phyloP scores from a whole-genome alignment of 257 asterid species.

The Solanum pinnatisectum region DNA sequence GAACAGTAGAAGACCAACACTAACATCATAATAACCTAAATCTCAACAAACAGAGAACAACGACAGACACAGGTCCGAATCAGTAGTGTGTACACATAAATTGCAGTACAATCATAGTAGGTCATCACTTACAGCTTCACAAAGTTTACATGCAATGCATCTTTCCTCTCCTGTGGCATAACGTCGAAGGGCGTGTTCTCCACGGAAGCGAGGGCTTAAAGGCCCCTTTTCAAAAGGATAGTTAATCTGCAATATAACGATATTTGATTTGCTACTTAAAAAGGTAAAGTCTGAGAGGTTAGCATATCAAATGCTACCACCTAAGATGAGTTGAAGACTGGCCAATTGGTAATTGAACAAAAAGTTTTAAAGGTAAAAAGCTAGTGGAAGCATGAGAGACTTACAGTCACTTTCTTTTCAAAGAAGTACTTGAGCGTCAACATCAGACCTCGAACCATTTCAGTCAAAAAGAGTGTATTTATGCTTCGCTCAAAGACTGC shows the following conservation, averaged over 20 bases:
- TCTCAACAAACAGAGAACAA: not conserved
- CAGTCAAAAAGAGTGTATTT: constrained; percentile 82
- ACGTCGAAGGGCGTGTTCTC: constrained; percentile 92
- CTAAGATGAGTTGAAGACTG: not conserved
- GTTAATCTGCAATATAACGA: constrained; percentile 47
- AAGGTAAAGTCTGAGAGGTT: not conserved
- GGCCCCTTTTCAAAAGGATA: constrained; percentile 97
- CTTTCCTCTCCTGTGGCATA: constrained; percentile 96
- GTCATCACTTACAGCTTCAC: constrained; percentile 75
- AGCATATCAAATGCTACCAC: not conserved
- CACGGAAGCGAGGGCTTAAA: constrained; percentile 92
- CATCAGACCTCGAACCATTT: constrained; percentile 88
- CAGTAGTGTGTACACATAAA: not conserved
- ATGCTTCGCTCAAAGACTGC: constrained; percentile 87
- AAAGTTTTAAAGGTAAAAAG: not conserved
- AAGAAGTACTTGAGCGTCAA: constrained; percentile 87
- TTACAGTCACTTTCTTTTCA: constrained; percentile 77
- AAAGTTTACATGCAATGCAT: constrained; percentile 90
- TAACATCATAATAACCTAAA: not conserved
- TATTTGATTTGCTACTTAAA: not conserved
- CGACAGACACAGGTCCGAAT: not conserved
- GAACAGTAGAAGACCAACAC: not conserved
- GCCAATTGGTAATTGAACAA: no score
- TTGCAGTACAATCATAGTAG: not conserved
- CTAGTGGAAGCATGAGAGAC: constrained; percentile 12